These are phyloP conservation scores for Suhomyces wounanorum DNA, from an alignment of 1,139 yeast species.

Conservation along the genomic window DNA sequence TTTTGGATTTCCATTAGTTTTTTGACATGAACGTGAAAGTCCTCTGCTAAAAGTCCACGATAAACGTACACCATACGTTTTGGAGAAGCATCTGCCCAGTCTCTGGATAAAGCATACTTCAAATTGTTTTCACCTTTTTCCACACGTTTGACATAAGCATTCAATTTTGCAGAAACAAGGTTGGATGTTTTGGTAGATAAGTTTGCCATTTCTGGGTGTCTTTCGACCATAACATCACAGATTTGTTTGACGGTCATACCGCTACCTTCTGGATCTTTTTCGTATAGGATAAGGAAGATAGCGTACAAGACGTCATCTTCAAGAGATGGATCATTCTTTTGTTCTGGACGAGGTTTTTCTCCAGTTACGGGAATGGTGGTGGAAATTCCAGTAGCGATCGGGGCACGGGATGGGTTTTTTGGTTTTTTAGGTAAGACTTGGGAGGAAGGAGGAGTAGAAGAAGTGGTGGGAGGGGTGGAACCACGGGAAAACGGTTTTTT, in stretches of 20 bases:
- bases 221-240: conserved; percentile 69
- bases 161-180: conserved; percentile 75
- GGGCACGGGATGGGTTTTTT: conserved; percentile 40
- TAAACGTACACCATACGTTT: conserved; percentile 86
- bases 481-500: conserved; percentile 20
- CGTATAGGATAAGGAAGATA: conserved; percentile 68
- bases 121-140: conserved; percentile 76
- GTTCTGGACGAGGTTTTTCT: conserved; percentile 71
- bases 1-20: conserved; percentile 49
- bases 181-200: conserved; percentile 79
- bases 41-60: conserved; percentile 72
- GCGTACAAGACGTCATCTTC: conserved; percentile 78
- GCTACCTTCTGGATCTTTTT: conserved; percentile 62
- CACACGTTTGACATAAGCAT: conserved; percentile 80
- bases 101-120: conserved; percentile 74
- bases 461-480: conserved; percentile 19
- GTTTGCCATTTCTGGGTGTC: conserved; percentile 81
- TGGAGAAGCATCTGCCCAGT: conserved; percentile 88
- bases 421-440: conserved; percentile 30
- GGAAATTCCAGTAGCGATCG: conserved; percentile 71
- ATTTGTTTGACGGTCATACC: conserved; percentile 88
- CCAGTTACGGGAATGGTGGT: conserved; percentile 81
- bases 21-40: conserved; percentile 69
- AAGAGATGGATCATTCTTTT: conserved; percentile 58
- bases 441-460: conserved; percentile 18